Evolutionary conservation across 2,329 filamentous ascomycete species (phyloP).

Genomic region (Neodidymelliopsis sp.): DNA sequence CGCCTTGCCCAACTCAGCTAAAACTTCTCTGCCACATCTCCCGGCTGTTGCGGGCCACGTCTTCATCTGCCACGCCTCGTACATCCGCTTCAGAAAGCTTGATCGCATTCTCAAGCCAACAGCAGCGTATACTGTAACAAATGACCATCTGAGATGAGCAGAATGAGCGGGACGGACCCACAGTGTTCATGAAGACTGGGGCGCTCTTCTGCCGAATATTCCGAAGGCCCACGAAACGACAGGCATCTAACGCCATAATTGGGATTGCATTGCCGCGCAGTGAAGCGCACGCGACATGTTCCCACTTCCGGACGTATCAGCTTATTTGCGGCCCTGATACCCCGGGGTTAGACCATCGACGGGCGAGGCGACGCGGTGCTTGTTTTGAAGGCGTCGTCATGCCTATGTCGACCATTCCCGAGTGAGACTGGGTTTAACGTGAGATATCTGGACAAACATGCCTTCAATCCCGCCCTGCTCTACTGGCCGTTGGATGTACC

Average conservation of each 20-base stretch:
- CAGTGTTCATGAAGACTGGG: constrained; percentile 11
- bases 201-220: constrained; percentile 13
- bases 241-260: constrained; percentile 10
- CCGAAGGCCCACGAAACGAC: constrained; percentile 10
- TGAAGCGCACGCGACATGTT: constrained; percentile 26
- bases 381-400: constrained; percentile 34
- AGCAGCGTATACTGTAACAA: constrained; percentile 6
- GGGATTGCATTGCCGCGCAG: constrained; percentile 11
- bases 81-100: constrained; percentile 1
- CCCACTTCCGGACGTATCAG: constrained; percentile 21
- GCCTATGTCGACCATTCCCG: constrained; percentile 21
- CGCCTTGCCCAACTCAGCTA: constrained; percentile 9
- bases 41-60: constrained; percentile 11
- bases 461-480: constrained; percentile 16
- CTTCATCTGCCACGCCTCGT: constrained; percentile 4
- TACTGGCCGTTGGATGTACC: not conserved
- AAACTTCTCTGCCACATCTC: not conserved
- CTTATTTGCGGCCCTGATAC: constrained; percentile 12
- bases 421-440: constrained; percentile 22
- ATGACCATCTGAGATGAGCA: constrained; percentile 5
- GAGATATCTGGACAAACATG: constrained; percentile 26
- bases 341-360: constrained; percentile 7
- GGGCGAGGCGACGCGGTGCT: constrained; percentile 15
- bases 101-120: not conserved
- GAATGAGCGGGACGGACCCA: constrained; percentile 10